Conservation (phyloP, 495 filamentous ascomycete genomes). For the Tuber umbilicatum region DNA sequence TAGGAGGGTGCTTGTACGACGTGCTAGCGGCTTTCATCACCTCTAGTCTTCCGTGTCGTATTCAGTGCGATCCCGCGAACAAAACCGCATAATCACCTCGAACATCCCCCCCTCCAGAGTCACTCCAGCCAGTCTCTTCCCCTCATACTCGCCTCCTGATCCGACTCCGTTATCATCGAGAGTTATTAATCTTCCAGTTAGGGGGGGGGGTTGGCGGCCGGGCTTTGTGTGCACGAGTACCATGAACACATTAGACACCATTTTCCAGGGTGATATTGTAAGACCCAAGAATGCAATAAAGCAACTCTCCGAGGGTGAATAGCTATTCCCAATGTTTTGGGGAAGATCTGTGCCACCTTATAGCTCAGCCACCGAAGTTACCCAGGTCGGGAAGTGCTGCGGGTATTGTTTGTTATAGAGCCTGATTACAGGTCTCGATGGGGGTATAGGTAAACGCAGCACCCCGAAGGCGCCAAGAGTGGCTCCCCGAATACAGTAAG, state of each 20-base stretch:
- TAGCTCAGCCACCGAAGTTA: neutral
- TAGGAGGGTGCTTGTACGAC: neutral
- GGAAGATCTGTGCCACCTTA: neutral
- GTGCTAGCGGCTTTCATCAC: neutral
- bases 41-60: neutral
- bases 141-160: neutral
- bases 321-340: neutral
- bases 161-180: neutral
- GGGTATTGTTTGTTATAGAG: neutral
- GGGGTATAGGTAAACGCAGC: neutral
- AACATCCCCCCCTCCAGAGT: neutral
- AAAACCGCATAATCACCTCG: neutral
- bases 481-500: neutral
- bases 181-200: neutral
- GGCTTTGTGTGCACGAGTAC: neutral
- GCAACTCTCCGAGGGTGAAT: neutral
- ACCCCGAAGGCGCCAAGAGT: neutral
- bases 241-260: neutral
- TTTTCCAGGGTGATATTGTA: neutral
- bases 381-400: neutral
- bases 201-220: neutral
- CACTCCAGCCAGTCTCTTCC: neutral
- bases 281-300: neutral
- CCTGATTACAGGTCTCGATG: neutral
- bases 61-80: neutral